Conservation (phyloP, 768 basidiomycete species). For the Tubosaeta sp. region DNA sequence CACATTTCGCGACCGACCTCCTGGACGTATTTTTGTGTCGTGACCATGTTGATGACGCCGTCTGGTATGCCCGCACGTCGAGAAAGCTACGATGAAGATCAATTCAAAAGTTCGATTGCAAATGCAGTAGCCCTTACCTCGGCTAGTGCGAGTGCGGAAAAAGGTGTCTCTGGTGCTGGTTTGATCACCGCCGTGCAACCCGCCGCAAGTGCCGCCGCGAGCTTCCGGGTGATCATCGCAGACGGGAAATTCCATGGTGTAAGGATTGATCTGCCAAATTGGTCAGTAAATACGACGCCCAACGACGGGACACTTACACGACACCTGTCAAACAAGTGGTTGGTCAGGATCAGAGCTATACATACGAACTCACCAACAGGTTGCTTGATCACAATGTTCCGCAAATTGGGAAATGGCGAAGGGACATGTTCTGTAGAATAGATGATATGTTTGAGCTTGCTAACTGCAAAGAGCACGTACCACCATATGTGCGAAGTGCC, state of each 20-base stretch:
- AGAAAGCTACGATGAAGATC: slow-evolving; percentile 49
- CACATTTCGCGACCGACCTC: slow-evolving; percentile 96
- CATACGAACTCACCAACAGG: slow-evolving; percentile 63
- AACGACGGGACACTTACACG: slow-evolving; percentile 33
- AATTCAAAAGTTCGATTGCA: not conserved
- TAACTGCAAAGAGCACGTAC: slow-evolving; percentile 33
- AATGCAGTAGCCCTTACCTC: slow-evolving; percentile 49
- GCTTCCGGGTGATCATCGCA: slow-evolving; percentile 90
- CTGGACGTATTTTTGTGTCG: slow-evolving; percentile 76
- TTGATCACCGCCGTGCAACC: slow-evolving; percentile 98
- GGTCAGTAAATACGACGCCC: not conserved
- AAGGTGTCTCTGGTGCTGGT: slow-evolving; percentile 92
- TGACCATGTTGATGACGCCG: slow-evolving; percentile 93
- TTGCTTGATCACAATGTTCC: slow-evolving; percentile 92
- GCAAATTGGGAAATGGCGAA: slow-evolving; percentile 57
- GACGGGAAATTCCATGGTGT: slow-evolving; percentile 95
- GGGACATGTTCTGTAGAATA: slow-evolving; percentile 70
- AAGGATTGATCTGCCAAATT: slow-evolving; percentile 56
- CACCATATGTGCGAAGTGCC: slow-evolving; percentile 88
- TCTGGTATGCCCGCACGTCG: slow-evolving; percentile 89
- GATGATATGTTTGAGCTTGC: not conserved
- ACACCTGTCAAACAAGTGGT: slow-evolving; percentile 33
- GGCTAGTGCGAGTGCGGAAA: slow-evolving; percentile 85
- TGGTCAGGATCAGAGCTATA: slow-evolving; percentile 33
- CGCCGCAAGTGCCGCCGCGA: slow-evolving; percentile 85